Base-by-base conservation (phyloP, 208 protist genomes). In the Phytomonas francai region DNA sequence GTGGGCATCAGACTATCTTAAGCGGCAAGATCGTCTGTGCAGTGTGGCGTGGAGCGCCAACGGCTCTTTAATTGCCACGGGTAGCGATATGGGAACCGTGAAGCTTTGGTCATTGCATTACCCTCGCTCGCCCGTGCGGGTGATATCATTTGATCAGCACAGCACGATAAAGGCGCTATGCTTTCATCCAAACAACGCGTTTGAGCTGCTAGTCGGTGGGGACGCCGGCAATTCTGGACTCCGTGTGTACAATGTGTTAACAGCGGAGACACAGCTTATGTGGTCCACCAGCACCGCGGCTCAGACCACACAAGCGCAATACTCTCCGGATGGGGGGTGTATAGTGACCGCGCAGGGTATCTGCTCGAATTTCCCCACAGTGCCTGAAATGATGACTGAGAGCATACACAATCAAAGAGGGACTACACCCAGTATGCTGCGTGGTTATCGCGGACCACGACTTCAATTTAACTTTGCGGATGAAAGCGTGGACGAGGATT, bases 121-220 rank as follows among this genome's bases (percentile, higher is more conserved):
- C 30, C 74, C 79, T 22, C 72, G 79, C 56, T 57, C 67, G 1
- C 78, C 81, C 14, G 56, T 89, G 54, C 71, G 79, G 57, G 59
- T 51, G n/a, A 71, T 78, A 62, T 59, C 83, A 11, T 66, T 82
- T 25, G 72, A 74, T 59, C 65, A 51, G 2, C 75, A 82, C 39
- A 76, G 74, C 31, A 75, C 81, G 30, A 71, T 88, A 22, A 86
- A 85, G 39, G 88, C 85, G 0, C 59, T 94, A 12, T 59, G 66
- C 12, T 94, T 94, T 67, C 83, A 94, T 73, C 88, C 85, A 9
- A 71, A 72, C 12, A 80, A 81, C 42, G 81, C 85, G 22, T 87
- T 89, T 58, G 83, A 88, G 68, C 65, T 94, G 49, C 65, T 79
- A 0, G 70, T 88, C 8, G 88, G 83, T 68, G 76, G 76, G 36